Evolutionary conservation across 2,329 filamentous ascomycete genomes (phyloP).

Genomic region (Fusarium hostae): DNA sequence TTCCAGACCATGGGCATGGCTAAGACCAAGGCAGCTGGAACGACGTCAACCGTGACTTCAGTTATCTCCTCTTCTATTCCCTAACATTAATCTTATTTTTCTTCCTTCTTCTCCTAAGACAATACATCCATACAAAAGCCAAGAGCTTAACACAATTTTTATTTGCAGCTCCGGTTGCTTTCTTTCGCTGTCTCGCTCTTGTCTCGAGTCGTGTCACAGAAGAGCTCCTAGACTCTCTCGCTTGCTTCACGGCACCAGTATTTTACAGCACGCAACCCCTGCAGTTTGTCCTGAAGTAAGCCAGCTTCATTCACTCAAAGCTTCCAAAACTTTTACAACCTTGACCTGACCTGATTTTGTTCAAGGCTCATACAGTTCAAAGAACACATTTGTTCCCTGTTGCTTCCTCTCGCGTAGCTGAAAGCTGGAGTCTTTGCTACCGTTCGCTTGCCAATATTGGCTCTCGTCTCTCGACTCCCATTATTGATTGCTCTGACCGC

Average conservation of each 20-base stretch:
- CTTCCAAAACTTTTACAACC: conserved; percentile 28
- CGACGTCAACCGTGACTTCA: conserved; percentile 28
- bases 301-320: conserved; percentile 23
- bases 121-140: conserved; percentile 18
- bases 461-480: conserved; percentile 13
- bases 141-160: conserved; percentile 12
- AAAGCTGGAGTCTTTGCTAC: conserved; percentile 10
- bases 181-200: conserved; percentile 33
- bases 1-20: conserved; percentile 28
- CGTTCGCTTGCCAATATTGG: conserved; percentile 22
- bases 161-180: neutral
- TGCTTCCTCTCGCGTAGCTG: conserved; percentile 9
- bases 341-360: conserved; percentile 22
- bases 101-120: neutral
- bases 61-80: conserved; percentile 12
- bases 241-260: conserved; percentile 16
- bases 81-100: neutral
- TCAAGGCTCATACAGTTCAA: conserved; percentile 18
- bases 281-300: conserved; percentile 13
- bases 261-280: conserved; percentile 28
- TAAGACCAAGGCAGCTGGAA: conserved; percentile 23
- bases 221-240: conserved; percentile 26
- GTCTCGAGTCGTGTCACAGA: conserved; percentile 43
- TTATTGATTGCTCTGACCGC: conserved; percentile 24
- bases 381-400: conserved; percentile 19